These are phyloP conservation scores for Yamadazyma taylorii DNA, from an alignment of 1,139 yeast species.

Conservation along the genomic window DNA sequence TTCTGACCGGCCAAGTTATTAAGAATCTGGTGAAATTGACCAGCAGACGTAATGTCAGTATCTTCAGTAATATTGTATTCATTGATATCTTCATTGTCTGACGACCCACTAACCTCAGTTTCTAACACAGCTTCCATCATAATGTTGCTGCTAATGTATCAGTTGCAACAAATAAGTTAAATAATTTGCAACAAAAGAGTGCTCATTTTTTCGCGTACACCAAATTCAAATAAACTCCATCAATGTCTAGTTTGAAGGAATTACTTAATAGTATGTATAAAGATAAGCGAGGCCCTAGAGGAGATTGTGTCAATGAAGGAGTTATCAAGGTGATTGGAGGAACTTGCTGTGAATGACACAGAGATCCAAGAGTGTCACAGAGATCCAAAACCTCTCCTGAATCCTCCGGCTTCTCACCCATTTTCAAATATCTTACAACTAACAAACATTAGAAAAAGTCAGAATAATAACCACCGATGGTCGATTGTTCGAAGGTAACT, in stretches of 20 bases:
- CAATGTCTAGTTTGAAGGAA: conserved; percentile 39
- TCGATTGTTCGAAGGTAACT: conserved; percentile 63
- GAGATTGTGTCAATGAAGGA: no score
- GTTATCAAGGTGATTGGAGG: no score
- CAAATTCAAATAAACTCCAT: neutral
- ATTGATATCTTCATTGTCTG: neutral
- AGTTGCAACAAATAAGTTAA: neutral
- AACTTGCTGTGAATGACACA: no score
- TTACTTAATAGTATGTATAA: conserved; percentile 40
- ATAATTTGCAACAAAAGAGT: neutral
- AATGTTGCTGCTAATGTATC: no score
- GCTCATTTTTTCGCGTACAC: neutral
- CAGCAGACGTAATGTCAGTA: neutral
- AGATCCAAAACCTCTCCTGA: no score
- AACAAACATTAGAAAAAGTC: conserved; percentile 50
- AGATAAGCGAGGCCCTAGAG: neutral
- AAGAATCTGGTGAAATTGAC: neutral
- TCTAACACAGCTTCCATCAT: neutral
- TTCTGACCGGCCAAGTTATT: neutral
- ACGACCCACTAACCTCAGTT: neutral
- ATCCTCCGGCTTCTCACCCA: no score
- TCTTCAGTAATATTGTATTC: neutral
- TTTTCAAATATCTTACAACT: no score
- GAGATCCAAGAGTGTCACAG: no score
- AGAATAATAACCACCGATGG: conserved; percentile 86